Evolutionary conservation across 2,329 filamentous ascomycete species (phyloP).

Genomic region (Mariannaea sp.): DNA sequence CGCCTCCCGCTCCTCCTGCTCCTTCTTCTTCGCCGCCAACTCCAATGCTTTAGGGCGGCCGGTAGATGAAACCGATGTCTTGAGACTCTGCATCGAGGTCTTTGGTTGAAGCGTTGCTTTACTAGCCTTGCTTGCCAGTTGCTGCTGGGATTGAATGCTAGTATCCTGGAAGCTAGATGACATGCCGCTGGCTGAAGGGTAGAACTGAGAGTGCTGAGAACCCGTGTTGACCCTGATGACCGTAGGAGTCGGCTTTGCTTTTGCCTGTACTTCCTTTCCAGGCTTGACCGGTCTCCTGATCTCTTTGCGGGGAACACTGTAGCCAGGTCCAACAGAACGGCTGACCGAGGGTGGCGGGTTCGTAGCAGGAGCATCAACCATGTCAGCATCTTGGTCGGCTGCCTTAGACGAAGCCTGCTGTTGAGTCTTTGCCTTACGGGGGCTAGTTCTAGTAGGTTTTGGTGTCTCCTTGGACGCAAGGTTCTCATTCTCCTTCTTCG

Average conservation of each 20-base stretch:
- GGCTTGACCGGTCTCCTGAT: conserved; percentile 66
- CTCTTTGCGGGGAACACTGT: conserved; percentile 56
- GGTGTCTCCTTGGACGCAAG: conserved; percentile 47
- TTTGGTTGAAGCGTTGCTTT: conserved; percentile 67
- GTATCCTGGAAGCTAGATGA: conserved; percentile 62
- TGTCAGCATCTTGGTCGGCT: conserved; percentile 54
- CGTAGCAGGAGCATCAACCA: conserved; percentile 57
- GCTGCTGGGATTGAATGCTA: conserved; percentile 47
- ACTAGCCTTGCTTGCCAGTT: conserved; percentile 67
- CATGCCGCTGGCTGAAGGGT: conserved; percentile 61
- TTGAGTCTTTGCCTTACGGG: conserved; percentile 53
- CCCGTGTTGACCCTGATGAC: conserved; percentile 73
- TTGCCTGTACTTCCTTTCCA: conserved; percentile 61
- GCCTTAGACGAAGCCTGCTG: conserved; percentile 35
- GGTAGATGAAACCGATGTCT: conserved; percentile 58
- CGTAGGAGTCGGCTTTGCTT: conserved; percentile 69
- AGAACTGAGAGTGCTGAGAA: conserved; percentile 64
- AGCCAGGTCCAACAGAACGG: conserved; percentile 53
- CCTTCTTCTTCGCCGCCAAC: conserved; percentile 78
- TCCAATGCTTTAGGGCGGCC: conserved; percentile 73
- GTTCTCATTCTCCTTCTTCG: conserved; percentile 59
- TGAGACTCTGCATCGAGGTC: conserved; percentile 62
- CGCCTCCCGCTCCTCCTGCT: conserved; percentile 80
- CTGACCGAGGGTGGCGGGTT: conserved; percentile 67
- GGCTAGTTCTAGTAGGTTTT: conserved; percentile 55